Base-by-base conservation (phyloP, 257 asterid genomes). In the Thymus quinquecostatus region DNA sequence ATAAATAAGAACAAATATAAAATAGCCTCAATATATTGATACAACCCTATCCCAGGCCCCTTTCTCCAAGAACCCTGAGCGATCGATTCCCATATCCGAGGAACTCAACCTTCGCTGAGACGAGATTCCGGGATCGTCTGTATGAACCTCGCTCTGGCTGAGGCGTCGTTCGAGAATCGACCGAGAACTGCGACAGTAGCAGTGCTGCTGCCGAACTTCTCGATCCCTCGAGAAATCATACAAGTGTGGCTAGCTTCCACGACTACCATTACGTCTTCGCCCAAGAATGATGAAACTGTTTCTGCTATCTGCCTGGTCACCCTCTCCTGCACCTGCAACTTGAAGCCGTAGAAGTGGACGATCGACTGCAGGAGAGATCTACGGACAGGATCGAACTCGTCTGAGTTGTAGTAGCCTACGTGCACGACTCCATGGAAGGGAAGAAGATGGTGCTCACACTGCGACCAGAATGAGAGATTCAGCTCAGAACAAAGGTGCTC, bases 311-410 rank as follows among this genome's bases (percentile, higher is more conserved):
- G 98, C 28, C 92, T 84, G 10, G 97, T 88, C 48, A 92, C 85
- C 90, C 97, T 88, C 75, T 92, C 98, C 77, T 92, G 98, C 10
- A 92, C 96, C 86, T 92, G 98, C 69, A 92, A 97, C 78, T 90
- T 92, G 80, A 88, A 92, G 8, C 98, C 97, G 34, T 82, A 88
- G 68, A 85, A 88, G 78, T 87, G 93, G 55, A 92, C 96, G 59
- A 92, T 75, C 0, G 96, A 82, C 78, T 90, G 97, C 40, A 92
- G 74, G 38, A 86, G 78, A 5, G 95, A 78, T 79, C 83, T 87
- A 48, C 79, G 81, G 13, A 80, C 77, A 1, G 88, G 84, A 65
- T 77, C 78, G 40, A 51, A 51, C 64, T 75, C 79, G 33, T 75
- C 75, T 10, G 82, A 75, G 45, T 80, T 66, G 80, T 70, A 84